Conservation (phyloP, 129 eudicot species). For the Silybum marianum region DNA sequence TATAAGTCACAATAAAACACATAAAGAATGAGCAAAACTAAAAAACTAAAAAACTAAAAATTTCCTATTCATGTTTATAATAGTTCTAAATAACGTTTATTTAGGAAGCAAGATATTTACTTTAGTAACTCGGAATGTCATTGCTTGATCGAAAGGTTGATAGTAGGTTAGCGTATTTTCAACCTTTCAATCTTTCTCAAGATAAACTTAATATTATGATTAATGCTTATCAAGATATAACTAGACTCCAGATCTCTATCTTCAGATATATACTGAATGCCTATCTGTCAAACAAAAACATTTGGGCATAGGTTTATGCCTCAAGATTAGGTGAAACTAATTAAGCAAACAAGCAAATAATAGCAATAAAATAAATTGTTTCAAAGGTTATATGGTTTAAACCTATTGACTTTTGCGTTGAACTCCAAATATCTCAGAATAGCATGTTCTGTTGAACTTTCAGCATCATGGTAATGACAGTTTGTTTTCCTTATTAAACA, state of each 20-base stretch:
- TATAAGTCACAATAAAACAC: neutral
- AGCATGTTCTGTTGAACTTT: slow-evolving; percentile 17
- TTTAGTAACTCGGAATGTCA: too few species aligned
- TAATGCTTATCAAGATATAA: neutral
- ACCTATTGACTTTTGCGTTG: slow-evolving; percentile 12
- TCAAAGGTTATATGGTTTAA: slow-evolving; percentile 10
- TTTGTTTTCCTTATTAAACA: slow-evolving; percentile 27
- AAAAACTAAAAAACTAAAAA: neutral
- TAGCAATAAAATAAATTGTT: neutral
- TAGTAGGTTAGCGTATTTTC: neutral
- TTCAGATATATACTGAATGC: neutral
- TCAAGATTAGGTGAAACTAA: slow-evolving; percentile 2
- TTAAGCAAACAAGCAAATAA: neutral
- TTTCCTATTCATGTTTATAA: neutral
- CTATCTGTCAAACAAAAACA: neutral
- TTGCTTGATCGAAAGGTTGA: neutral
- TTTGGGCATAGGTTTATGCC: neutral
- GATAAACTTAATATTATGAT: neutral
- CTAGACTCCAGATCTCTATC: neutral
- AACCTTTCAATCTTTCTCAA: neutral
- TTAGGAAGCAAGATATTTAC: neutral
- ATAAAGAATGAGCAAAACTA: neutral
- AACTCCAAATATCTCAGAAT: neutral
- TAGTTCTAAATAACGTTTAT: neutral
- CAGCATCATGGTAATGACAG: slow-evolving; percentile 20